Base-by-base conservation (phyloP, 805 yeast genomes). In the Nakazawaea ambrosiae region DNA sequence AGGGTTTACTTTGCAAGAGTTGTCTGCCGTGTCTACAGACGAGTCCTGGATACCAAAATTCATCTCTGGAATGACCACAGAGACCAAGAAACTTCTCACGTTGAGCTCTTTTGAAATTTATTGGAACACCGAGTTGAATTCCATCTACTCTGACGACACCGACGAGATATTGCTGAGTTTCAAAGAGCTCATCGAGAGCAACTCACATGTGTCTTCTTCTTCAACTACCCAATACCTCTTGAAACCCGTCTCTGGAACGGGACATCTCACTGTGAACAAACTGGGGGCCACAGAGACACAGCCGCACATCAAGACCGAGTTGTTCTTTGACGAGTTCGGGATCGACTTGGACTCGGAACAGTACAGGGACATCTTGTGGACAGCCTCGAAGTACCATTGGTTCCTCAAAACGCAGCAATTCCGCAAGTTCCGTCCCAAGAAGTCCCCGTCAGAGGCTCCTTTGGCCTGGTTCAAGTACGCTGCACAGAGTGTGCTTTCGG, bases 11-110 rank as follows among this genome's bases (percentile, higher is more conserved):
- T 67, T 92, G 34, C 73, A 75, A 29, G 97, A 92, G 59, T 66
- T 92, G 29, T 86, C 96, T 0, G 97, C 96, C 0, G 83, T 88
- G 0, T 86, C 96, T 1, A 80, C 97, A 0, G 89, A 90, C 57
- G 79, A 72, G 22, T 61, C 72, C 25, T 92, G 97, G 97, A 60
- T 69, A 17, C 92, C 95, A 2, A 80, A 81, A 15, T 90, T 90
- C 55, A 81, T 92, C 20, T 74, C 90, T 2, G 78, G 81, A 20
- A 67, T 82, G 4, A 75, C 77, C 22, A 53, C 66, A 14, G 66
- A 80, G 32, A 77, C 97, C 0, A 74, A 85, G 47, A 92, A 92
- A 54, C 63, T 90, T 32, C 61, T 89, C 27, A 80, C 85, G 1
- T 66, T 92, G 46, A 77, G 81, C 41, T 73, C 85, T 4, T 64